Evolutionary conservation across 2,329 filamentous ascomycete genomes (phyloP).

Genomic region (Aspergillus quadricinctus): DNA sequence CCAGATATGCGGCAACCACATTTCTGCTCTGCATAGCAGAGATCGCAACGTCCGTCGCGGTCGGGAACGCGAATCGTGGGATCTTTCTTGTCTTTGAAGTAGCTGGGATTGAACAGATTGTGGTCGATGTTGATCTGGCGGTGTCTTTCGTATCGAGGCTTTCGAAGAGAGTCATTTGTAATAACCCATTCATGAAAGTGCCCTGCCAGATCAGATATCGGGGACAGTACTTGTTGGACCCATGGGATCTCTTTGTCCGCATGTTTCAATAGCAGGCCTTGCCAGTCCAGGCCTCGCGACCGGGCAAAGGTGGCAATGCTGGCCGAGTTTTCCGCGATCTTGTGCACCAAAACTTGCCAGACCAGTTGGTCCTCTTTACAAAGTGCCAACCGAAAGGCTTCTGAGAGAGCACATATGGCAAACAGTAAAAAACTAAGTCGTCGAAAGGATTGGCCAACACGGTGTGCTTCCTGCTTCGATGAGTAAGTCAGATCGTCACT

Average conservation of each 20-base stretch:
- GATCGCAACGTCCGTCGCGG: conserved; percentile 13
- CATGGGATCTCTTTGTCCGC: conserved; percentile 1
- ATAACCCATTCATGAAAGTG: conserved; percentile 13
- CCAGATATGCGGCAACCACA: conserved; percentile 19
- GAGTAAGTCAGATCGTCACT: background rate
- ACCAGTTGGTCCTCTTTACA: background rate
- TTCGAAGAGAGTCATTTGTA: conserved; percentile 1
- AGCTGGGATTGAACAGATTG: conserved; percentile 6
- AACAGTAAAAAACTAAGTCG: conserved; percentile 16
- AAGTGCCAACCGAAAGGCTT: conserved; percentile 14
- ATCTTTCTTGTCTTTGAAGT: conserved; percentile 7
- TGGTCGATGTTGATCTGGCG: conserved; percentile 14
- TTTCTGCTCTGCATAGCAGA: conserved; percentile 10
- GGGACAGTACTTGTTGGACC: conserved; percentile 1
- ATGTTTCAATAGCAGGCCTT: conserved; percentile 10
- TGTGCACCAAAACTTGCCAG: conserved; percentile 14
- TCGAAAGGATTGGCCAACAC: conserved; percentile 4
- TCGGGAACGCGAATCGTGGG: conserved; percentile 11
- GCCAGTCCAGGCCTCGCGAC: conserved; percentile 23
- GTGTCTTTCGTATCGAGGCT: conserved; percentile 5
- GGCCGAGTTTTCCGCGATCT: conserved; percentile 12
- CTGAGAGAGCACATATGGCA: conserved; percentile 19
- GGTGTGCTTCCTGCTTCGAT: background rate
- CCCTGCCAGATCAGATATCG: conserved; percentile 1
- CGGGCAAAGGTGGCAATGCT: conserved; percentile 25